Evolutionary conservation across 1,284 basidiomycete species (phyloP).

Genomic region (Xanthoconium separans): DNA sequence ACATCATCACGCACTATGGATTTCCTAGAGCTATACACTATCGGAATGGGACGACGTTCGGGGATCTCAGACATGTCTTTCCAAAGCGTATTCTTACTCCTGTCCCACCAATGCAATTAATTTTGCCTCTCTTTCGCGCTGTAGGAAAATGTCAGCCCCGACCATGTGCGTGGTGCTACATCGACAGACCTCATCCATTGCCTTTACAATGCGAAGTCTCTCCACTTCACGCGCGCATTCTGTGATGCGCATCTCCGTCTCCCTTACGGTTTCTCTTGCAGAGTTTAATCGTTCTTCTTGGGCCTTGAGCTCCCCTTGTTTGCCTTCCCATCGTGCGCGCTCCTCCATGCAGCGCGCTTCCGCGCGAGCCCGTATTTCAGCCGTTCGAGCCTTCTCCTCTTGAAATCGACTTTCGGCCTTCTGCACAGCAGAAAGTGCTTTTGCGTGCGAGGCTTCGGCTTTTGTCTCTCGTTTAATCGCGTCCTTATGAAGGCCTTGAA

Average conservation of each 20-base stretch:
- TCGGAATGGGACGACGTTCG: too few relatives aligned
- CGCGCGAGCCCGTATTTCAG: conserved; percentile 26
- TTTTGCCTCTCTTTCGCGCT: conserved; percentile 33
- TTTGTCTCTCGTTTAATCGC: conserved; percentile 32
- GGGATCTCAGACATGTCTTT: too few relatives aligned
- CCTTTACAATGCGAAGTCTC: conserved; percentile 31
- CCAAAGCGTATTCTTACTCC: conserved; percentile 2
- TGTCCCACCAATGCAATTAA: conserved; percentile 15
- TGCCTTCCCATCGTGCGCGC: conserved; percentile 34
- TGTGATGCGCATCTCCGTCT: conserved; percentile 24
- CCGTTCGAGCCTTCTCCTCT: conserved; percentile 25
- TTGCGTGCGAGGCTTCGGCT: conserved; percentile 25
- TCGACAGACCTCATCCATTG: conserved; percentile 31
- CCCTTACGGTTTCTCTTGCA: conserved; percentile 29
- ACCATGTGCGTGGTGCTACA: background rate
- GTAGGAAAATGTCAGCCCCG: conserved; percentile 11
- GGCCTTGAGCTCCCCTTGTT: conserved; percentile 24
- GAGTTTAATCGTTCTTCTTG: conserved; percentile 33
- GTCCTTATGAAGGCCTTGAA: conserved; percentile 31
- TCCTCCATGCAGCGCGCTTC: conserved; percentile 30
- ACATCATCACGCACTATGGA: background rate
- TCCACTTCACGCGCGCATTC: conserved; percentile 34
- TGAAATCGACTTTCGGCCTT: conserved; percentile 29
- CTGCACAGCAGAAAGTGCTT: conserved; percentile 27
- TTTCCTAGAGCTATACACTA: too few relatives aligned